These are phyloP conservation scores for Capronia americana DNA, from an alignment of 2,329 filamentous ascomycete genomes.

Conservation along the genomic window DNA sequence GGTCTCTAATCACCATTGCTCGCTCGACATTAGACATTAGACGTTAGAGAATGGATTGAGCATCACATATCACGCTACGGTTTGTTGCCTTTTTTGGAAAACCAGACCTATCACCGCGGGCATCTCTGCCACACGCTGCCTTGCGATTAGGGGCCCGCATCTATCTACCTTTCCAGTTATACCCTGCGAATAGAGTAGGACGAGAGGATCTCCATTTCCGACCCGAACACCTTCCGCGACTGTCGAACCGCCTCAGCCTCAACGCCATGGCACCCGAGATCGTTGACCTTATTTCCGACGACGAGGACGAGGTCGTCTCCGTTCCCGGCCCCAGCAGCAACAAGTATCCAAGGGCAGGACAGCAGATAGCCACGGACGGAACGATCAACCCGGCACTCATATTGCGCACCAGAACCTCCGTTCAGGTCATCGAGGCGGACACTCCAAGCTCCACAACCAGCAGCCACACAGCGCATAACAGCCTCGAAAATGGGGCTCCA, in stretches of 20 bases:
- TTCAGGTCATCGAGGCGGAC: not conserved
- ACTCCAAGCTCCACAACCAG: conserved; percentile 1
- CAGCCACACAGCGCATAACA: conserved; percentile 14
- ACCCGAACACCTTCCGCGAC: not conserved
- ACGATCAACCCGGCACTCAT: not conserved
- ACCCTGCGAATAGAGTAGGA: not conserved
- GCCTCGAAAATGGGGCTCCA: not conserved
- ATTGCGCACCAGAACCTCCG: not conserved
- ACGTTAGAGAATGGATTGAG: not conserved
- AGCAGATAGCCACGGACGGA: not conserved
- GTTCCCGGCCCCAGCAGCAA: not conserved
- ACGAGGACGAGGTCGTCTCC: conserved; percentile 8
- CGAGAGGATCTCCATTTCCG: not conserved
- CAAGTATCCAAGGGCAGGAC: not conserved
- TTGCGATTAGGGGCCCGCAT: not conserved
- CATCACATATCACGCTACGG: not conserved
- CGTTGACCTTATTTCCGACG: conserved; percentile 17
- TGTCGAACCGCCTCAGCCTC: not conserved
- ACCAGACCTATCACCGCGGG: not conserved
- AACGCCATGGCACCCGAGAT: conserved; percentile 13
- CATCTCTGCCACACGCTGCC: not conserved
- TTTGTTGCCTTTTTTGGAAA: not conserved
- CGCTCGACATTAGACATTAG: not conserved
- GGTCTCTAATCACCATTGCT: not conserved
- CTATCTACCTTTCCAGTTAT: not conserved